phyloP scores from a whole-genome alignment of 768 basidiomycete species.

The Termitomyces sp. region DNA sequence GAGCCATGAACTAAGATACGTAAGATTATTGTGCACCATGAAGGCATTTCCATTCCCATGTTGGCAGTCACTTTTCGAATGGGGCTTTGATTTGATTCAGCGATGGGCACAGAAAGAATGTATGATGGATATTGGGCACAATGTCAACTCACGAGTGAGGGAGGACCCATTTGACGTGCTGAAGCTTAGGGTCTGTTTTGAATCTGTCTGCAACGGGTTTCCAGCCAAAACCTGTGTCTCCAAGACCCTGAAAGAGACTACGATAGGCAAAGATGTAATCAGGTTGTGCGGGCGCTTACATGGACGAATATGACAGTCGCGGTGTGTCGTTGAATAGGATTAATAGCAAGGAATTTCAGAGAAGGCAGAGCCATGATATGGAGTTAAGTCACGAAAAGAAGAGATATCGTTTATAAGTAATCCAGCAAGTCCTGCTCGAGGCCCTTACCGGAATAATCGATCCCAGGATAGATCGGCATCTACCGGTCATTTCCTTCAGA shows the following conservation, averaged over 20 bases:
- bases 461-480: conserved; percentile 34
- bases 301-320: conserved; percentile 89
- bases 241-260: conserved; percentile 51
- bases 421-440: conserved; percentile 17
- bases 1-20: neutral
- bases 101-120: neutral
- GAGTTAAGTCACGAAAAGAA: conserved; percentile 12
- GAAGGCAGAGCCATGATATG: conserved; percentile 26
- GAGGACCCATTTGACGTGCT: conserved; percentile 86
- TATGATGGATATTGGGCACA: neutral
- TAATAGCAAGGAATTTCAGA: conserved; percentile 48
- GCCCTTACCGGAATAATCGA: conserved; percentile 30
- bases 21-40: conserved; percentile 43
- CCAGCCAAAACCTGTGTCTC: conserved; percentile 75
- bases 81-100: conserved; percentile 29
- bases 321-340: conserved; percentile 59
- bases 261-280: neutral
- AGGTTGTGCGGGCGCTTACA: conserved; percentile 38
- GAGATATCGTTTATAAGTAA: conserved; percentile 13
- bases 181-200: conserved; percentile 41
- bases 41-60: conserved; percentile 67
- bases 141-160: conserved; percentile 61
- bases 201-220: conserved; percentile 70
- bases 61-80: conserved; percentile 68
- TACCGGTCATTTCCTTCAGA: conserved; percentile 26